Percentiles rank a stretch among this genome's conserved stretches.
Evolutionary conservation across 805 yeast genomes (phyloP).

Genomic region (Saccharomycopsis sp.): DNA sequence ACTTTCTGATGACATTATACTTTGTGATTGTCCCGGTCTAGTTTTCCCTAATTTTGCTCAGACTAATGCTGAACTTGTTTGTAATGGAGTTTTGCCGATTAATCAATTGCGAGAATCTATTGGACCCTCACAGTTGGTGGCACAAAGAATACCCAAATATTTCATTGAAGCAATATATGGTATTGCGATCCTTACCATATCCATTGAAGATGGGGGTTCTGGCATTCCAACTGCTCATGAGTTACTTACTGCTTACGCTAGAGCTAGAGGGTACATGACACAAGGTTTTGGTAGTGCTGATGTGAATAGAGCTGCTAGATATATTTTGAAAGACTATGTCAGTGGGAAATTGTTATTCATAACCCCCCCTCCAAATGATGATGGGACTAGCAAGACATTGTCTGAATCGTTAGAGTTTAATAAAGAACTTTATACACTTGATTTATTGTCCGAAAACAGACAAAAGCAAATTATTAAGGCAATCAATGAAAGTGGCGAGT

Average conservation of each 20-base stretch:
- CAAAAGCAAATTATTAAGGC: slow-evolving; percentile 64
- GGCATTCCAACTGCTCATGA: slow-evolving; percentile 90
- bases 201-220: slow-evolving; percentile 79
- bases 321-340: slow-evolving; percentile 88
- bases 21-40: slow-evolving; percentile 98
- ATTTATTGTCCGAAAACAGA: slow-evolving; percentile 64
- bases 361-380: slow-evolving; percentile 80
- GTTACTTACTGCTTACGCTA: slow-evolving; percentile 82
- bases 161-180: slow-evolving; percentile 90
- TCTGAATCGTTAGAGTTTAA: slow-evolving; percentile 64
- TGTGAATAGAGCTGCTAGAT: slow-evolving; percentile 89
- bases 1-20: slow-evolving; percentile 70
- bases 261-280: slow-evolving; percentile 95
- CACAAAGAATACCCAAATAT: slow-evolving; percentile 82
- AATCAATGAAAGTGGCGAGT: slow-evolving; percentile 36
- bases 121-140: slow-evolving; percentile 80
- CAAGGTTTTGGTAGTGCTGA: slow-evolving; percentile 97
- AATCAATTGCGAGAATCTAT: slow-evolving; percentile 92
- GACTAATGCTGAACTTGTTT: slow-evolving; percentile 92
- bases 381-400: slow-evolving; percentile 42
- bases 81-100: slow-evolving; percentile 97
- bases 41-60: slow-evolving; percentile 97
- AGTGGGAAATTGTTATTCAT: slow-evolving; percentile 81
- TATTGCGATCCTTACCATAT: slow-evolving; percentile 72
- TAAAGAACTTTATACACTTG: slow-evolving; percentile 60